A percentile compares a stretch with the other conserved stretches of the same genome.
These are phyloP conservation scores for Funneliformis geosporum DNA, from an alignment of 192 early-diverging fungal genomes.

Conservation along the genomic window DNA sequence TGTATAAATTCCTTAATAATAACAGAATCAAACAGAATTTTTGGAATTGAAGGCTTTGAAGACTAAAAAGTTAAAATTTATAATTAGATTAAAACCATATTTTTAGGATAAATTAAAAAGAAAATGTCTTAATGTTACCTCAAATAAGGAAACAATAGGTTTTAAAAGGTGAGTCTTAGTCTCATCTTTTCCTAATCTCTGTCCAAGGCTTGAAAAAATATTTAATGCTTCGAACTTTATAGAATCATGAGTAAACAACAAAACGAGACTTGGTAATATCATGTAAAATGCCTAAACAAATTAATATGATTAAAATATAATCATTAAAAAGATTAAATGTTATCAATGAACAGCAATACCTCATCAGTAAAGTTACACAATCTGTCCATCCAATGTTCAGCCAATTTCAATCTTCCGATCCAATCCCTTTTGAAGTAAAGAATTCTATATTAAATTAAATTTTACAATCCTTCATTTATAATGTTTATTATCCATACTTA, in stretches of 20 bases:
- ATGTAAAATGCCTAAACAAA: slow-evolving; percentile 54
- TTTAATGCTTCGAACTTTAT: slow-evolving; percentile 50
- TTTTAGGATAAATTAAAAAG: not conserved
- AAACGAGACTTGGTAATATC: slow-evolving; percentile 54
- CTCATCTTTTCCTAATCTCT: slow-evolving; percentile 50
- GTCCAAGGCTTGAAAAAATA: slow-evolving; percentile 56
- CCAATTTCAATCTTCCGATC: slow-evolving; percentile 24
- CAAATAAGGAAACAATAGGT: slow-evolving; percentile 59
- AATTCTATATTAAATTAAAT: not conserved
- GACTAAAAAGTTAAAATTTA: slow-evolving; percentile 38
- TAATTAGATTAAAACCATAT: not conserved
- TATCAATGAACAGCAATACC: slow-evolving; percentile 1
- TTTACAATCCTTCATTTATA: not conserved
- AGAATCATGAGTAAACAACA: slow-evolving; percentile 47
- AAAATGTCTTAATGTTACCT: slow-evolving; percentile 37
- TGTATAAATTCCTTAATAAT: slow-evolving; percentile 50
- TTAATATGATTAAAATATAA: slow-evolving; percentile 40
- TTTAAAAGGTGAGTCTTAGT: slow-evolving; percentile 54
- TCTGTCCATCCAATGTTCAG: slow-evolving; percentile 26
- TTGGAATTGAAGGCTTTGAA: slow-evolving; percentile 48
- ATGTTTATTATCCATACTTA: slow-evolving; percentile 32
- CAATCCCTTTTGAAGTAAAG: slow-evolving; percentile 11
- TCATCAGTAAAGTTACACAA: slow-evolving; percentile 32
- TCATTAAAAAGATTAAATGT: not conserved
- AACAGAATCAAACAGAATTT: slow-evolving; percentile 41